Base-by-base conservation (phyloP, 1,284 basidiomycete species). In the Anthracocystis setariae region DNA sequence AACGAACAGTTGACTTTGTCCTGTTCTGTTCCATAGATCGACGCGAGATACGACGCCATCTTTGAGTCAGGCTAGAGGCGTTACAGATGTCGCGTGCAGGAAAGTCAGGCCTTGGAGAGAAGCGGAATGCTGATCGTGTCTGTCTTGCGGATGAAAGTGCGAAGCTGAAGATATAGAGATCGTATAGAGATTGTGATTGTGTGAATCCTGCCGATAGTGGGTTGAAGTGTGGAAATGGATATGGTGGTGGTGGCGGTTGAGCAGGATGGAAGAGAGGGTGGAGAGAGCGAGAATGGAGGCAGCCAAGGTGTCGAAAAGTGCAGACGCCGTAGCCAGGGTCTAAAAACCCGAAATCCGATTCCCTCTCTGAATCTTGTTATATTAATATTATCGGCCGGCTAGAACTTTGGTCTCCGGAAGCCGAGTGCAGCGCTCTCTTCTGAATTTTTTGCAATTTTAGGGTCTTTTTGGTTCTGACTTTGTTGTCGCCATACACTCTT, bases 1-100 rank as follows among this genome's bases (percentile, higher is more conserved):
- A 94, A 94, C 2, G 93, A 94, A 82, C 92, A 94, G 80, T 94
- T 94, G 62, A 94, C 93, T 77, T 92, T 90, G 83, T 94, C 92
- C 84, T 94, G 92, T 84, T 94, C 92, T 68, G 78, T 81, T 38
- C 80, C 78, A 54, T 80, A 80, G 58, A 80, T 80, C 44, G 68
- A 73, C 29, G 78, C 78, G 18, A 75, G 53, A 37, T 71, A 73
- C 20, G 74, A 67, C 3, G 74, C 64, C 69, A 73, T 69, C 15
- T 20, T 37, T n/a, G 35, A 37, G 12, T 5, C 35, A 37, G 35
- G 8, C n/a, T n/a, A n/a, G n/a, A n/a, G n/a, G n/a, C n/a, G n/a
- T n/a, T n/a, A n/a, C n/a, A n/a, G 35, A 37, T 37, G 15, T 8
- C 35, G 35, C 13, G 35, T 37, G 35, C 5, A 37, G 17, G 35